Base-by-base conservation (phyloP, 2,329 filamentous ascomycete genomes). In the Alternaria burnsii region DNA sequence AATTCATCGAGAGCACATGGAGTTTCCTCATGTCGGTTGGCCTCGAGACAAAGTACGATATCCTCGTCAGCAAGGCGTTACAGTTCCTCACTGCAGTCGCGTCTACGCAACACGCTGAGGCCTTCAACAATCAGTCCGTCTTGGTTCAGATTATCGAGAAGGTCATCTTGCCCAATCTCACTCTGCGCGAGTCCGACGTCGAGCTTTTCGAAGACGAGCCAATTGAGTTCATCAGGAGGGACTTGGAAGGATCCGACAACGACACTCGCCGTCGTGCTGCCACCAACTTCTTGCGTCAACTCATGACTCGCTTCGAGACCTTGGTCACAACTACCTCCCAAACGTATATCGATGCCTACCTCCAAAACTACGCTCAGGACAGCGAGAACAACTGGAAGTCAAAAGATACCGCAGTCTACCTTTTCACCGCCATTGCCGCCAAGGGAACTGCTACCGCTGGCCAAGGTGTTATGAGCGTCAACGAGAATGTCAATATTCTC, bases 201-300 rank as follows among this genome's bases (percentile, higher is more conserved):
- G 95, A 99, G 78, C 86, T 97, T 68, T 98, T 99, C 71, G 95
- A 99, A 76, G 96, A 99, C 76, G 96, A 99, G 82, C 95, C 95
- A 0, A 99, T 99, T 67, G 95, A 99, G 79, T 99, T 97, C 76
- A 99, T 99, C 74, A 88, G 95, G 65, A 88, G 93, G 72, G 95
- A 99, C 78, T 84, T 99, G 48, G 95, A 99, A 78, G 95, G 95
- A 7, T 97, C 95, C 2, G 95, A 99, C 79, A 96, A 91, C 55
- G 95, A 98, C 76, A 99, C 95, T 1, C 86, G 95, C 73, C 86
- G 95, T 68, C 87, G 95, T 72, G 94, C 95, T 41, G 94, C 96
- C 0, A 98, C 94, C 1, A 95, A 98, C 77, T 99, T 99, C 82
- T 81, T 99, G 59, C 88, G 92, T 64, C 91, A 93, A 74, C 85